Base-by-base conservation (phyloP, 371 early-diverging fungal species). In the Basidiobolus meristosporus region DNA sequence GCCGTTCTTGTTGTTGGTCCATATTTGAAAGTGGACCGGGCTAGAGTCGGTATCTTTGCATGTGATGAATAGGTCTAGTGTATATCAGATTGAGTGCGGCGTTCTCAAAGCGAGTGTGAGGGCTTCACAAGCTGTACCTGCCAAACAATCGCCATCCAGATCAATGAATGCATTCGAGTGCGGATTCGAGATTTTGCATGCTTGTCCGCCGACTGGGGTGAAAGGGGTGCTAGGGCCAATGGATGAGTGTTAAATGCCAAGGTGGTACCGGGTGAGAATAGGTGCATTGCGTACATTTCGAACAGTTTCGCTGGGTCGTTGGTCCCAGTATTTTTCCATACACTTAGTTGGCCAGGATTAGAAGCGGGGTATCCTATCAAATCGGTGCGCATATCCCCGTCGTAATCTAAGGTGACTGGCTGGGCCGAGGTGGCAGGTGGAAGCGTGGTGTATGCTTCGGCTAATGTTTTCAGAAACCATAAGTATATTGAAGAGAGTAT, bases 151-250 rank as follows among this genome's bases (percentile, higher is more conserved):
- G 19, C 91, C 91, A 48, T 92, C 63, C 18, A 92, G 46, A 53
- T 92, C 93, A 0, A 90, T 52, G 58, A 90, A 89, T 1, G 87
- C 90, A 52, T 77, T 88, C 0, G 86, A 86, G 51, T 92, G 88
- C 3, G 82, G 84, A 40, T 68, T 51, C 7, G 80, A 53, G 30
- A 81, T 67, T 21, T 43, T 54, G 56, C 93, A 92, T 20, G 63
- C 48, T 2, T 47, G 54, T 0, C 51, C 54, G 5, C 45, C 43
- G 18, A 50, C 40, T 20, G 48, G 48, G 43, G 54, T 44, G 4
- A 47, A 45, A 9, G 38, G 39, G 3, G 54, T 57, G 26, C 20
- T 16, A 3, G 32, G 11, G 2, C 26, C 12, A 29, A 42, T 41
- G 3, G 15, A 26, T 36, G 9, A 40, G n/a, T n/a, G n/a, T n/a